Percentiles rank a stretch among this genome's conserved stretches.
Conservation (phyloP, 2,329 filamentous ascomycete species). For the Ophiosphaerella narmari region DNA sequence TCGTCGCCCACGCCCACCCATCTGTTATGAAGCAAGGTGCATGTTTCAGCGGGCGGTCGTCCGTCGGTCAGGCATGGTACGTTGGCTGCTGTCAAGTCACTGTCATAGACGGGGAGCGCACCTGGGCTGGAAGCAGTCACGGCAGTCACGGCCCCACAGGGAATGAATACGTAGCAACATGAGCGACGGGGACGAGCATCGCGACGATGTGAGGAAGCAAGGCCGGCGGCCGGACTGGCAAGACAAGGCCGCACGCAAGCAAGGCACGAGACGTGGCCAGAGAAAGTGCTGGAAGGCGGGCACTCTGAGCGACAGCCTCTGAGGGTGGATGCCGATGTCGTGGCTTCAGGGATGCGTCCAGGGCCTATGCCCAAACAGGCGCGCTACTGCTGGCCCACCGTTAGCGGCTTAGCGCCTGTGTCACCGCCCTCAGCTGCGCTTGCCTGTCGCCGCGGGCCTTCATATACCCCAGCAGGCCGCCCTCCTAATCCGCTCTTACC, state of each 20-base stretch:
- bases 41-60: slow-evolving; percentile 26
- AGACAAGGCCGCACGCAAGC: background rate
- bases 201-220: background rate
- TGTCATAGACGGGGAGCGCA: too few relatives aligned
- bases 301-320: slow-evolving; percentile 1
- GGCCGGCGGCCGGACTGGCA: too few relatives aligned
- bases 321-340: slow-evolving; percentile 3
- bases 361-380: background rate
- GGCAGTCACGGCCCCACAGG: too few relatives aligned
- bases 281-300: slow-evolving; percentile 12
- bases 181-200: slow-evolving; percentile 5
- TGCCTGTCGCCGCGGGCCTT: slow-evolving; percentile 10
- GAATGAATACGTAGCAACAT: too few relatives aligned
- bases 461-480: slow-evolving; percentile 14
- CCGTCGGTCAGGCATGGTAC: background rate
- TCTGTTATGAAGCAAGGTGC: slow-evolving; percentile 24
- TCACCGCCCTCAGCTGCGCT: slow-evolving; percentile 15
- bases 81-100: too few relatives aligned
- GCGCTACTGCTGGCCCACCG: background rate
- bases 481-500: slow-evolving; percentile 28
- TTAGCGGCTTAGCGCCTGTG: slow-evolving; percentile 4
- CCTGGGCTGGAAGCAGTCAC: too few relatives aligned
- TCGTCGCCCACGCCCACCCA: slow-evolving; percentile 3
- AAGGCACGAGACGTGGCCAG: background rate
- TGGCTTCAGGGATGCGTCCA: slow-evolving; percentile 3